Base-by-base conservation (phyloP, 164 flowering plant species). In the Annona squamosa region DNA sequence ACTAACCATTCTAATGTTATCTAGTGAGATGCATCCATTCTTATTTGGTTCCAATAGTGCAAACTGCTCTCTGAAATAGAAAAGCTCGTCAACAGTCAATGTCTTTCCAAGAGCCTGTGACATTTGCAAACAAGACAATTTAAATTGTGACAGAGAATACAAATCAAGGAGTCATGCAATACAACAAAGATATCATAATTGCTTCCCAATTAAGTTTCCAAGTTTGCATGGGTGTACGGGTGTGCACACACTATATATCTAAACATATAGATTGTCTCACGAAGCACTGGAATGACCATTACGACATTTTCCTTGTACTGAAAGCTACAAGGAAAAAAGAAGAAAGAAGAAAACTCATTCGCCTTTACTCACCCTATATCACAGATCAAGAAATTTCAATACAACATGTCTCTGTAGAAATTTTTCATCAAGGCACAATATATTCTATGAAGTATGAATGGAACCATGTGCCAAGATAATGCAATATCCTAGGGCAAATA, bases 81-180 rank as follows among this genome's bases (percentile, higher is more conserved):
- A 85, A 48, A 91, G 85, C 74, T 90, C 98, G 73, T 94, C 94
- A 37, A 74, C 87, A 43, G 91, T 85, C 80, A 90, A 79, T 59
- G 94, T 90, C 80, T 90, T 91, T 2, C 94, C 87, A 64, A 94
- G 74, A 5, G 98, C 96, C 98, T 94, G 90, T 43, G 63, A 78
- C 9, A 68, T 7, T 75, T 69, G 19, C 45, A 79, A 59, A 74
- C 4, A 46, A 71, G 57, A 72, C 18, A 17, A 59, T 42, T 45
- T 66, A 18, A 67, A 46, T 9, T 43, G 43, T 42, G 16, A 6
- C 7, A 7, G 61, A n/a, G 16, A 66, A 12, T 46, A 16, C 16
- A 66, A 56, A 7, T 66, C 43, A 26, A 26, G 37, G 37, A 26
- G 37, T 26, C 37, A 26, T 26, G 37, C 37, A 26, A 26, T 26